Base-by-base conservation (phyloP, 176 grass and related monocot genomes). In the Aegilops sharonensis region DNA sequence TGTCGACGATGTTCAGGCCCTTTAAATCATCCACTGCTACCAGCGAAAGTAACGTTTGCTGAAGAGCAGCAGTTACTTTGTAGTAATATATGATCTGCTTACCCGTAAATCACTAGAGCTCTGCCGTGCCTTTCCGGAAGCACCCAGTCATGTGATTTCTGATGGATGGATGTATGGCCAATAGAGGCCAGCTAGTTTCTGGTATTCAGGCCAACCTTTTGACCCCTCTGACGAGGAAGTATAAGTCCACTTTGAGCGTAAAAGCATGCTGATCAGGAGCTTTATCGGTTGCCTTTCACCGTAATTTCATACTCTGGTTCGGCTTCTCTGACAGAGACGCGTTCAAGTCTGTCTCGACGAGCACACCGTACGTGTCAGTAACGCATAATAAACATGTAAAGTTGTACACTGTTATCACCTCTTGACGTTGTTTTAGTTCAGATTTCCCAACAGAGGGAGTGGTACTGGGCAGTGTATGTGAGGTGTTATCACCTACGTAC, bases 151-250 rank as follows among this genome's bases (percentile, higher is more conserved):
- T 71, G 71, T 29, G 11, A 18, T 34, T 78, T 72, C 24, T 62
- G n/a, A 6, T 31, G 30, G 30, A 3, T 83, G 15, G 37, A 21
- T 29, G 43, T 34, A 34, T 34, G 32, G 32, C 4, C 32, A 34
- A 4, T 34, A 4, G 32, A 34, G 81, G 72, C 72, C 84, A 59
- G 29, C 66, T 34, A 5, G 14, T 90, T 87, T 79, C 43, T 47
- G 66, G 43, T 67, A 73, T 59, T 79, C 80, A n/a, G 74, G 66
- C 76, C 79, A 78, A 72, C 66, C 42, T 79, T 80, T 72, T 5
- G 15, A 43, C 47, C 76, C 32, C 32, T 34, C 4, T 34, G 4
- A 34, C 32, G 32, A 34, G 32, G 32, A 34, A 34, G 32, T 34
- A 34, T 34, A 34, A 34, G 32, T 34, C 71, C 47, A 54, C 25